phyloP scores from a whole-genome alignment of 305 asterid species.

The Fraxinus greggii region DNA sequence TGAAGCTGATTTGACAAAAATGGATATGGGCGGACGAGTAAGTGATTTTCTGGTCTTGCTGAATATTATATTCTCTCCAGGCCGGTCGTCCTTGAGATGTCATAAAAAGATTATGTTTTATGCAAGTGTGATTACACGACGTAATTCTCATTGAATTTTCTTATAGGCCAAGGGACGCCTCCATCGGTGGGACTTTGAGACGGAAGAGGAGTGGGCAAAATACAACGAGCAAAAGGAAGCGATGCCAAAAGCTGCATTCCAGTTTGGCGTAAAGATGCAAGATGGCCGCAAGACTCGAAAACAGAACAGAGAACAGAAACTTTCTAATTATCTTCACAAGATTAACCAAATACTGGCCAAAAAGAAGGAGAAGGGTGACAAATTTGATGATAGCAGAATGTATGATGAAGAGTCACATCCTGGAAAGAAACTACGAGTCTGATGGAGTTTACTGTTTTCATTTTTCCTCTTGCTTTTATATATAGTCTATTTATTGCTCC shows the following conservation, averaged over 20 bases:
- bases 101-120: background rate
- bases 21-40: slow-evolving; percentile 99
- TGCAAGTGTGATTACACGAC: background rate
- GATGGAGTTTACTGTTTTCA: slow-evolving; percentile 20
- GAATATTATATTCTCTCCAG: background rate
- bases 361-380: slow-evolving; percentile 75
- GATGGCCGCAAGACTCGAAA: slow-evolving; percentile 95
- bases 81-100: background rate
- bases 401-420: slow-evolving; percentile 73
- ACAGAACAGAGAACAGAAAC: slow-evolving; percentile 94
- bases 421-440: slow-evolving; percentile 80
- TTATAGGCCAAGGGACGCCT: slow-evolving; percentile 92
- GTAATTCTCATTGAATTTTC: background rate
- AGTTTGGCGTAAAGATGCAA: slow-evolving; percentile 98
- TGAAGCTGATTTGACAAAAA: slow-evolving; percentile 89
- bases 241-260: slow-evolving; percentile 99
- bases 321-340: slow-evolving; percentile 89
- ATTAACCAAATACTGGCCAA: slow-evolving; percentile 78
- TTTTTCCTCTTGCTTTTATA: background rate
- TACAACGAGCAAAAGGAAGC: slow-evolving; percentile 99
- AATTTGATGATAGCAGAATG: slow-evolving; percentile 36
- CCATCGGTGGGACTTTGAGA: slow-evolving; percentile 98
- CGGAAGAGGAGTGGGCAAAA: slow-evolving; percentile 96
- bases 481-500: background rate
- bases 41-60: slow-evolving; percentile 33